These are phyloP conservation scores for Fusarium veterinarium DNA, from an alignment of 2,329 filamentous ascomycete species.

Conservation along the genomic window DNA sequence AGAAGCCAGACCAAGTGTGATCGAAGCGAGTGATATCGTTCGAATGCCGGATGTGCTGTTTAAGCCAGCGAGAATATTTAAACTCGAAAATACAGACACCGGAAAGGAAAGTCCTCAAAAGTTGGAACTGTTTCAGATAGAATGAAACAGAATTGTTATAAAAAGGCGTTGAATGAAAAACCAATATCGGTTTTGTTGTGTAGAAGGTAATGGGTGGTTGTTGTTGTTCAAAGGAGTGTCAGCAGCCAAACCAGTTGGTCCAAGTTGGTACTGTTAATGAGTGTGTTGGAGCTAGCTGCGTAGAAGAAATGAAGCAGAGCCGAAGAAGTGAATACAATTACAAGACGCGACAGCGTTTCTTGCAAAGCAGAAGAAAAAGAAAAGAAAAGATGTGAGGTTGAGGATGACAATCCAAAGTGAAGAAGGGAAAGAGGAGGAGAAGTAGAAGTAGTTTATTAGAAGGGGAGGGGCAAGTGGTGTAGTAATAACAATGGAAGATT, in stretches of 20 bases:
- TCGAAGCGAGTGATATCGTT: constrained; percentile 37
- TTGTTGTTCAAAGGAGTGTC: constrained; percentile 61
- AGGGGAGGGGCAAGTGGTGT: constrained; percentile 43
- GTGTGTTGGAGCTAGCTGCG: constrained; percentile 47
- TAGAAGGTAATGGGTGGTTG: constrained; percentile 20
- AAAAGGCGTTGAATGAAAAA: constrained; percentile 24
- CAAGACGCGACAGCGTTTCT: constrained; percentile 46
- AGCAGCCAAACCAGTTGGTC: constrained; percentile 70
- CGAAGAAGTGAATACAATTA: constrained; percentile 46
- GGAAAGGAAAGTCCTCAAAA: constrained; percentile 14
- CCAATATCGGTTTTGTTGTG: constrained; percentile 26
- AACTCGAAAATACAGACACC: constrained; percentile 44
- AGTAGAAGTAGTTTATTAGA: constrained; percentile 45
- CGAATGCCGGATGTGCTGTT: constrained; percentile 37
- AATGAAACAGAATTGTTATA: constrained; percentile 17
- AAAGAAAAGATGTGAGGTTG: constrained; percentile 36
- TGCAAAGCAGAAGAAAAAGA: constrained; percentile 40
- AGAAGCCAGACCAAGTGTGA: constrained; percentile 11
- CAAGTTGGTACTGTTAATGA: constrained; percentile 50
- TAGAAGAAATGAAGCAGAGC: constrained; percentile 51
- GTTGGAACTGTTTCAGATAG: constrained; percentile 14
- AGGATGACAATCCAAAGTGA: constrained; percentile 40
- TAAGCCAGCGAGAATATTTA: constrained; percentile 42
- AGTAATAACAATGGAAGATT: constrained; percentile 34
- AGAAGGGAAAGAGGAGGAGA: constrained; percentile 35